Conservation (phyloP, 176 grass and related monocot species). For the Avena atlantica region DNA sequence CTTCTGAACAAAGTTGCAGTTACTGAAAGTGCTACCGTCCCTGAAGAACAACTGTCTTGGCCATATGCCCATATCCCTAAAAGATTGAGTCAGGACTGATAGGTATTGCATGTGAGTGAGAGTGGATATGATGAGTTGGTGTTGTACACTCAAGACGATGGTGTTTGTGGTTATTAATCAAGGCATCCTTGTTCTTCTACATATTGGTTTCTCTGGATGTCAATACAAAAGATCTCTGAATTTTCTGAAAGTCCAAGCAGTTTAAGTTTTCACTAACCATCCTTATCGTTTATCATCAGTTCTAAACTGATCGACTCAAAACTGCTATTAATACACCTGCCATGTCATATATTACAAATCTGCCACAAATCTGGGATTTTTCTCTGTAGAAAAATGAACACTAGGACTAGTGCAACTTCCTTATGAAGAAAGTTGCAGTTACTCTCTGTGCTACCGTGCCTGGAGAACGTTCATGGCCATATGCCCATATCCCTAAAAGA, state of each 20-base stretch:
- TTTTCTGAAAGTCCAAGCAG: background rate
- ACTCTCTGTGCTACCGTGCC: slow-evolving; percentile 37
- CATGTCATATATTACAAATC: background rate
- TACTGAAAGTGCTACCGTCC: slow-evolving; percentile 20
- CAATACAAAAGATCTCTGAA: background rate
- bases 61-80: background rate
- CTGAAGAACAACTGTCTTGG: slow-evolving; percentile 39
- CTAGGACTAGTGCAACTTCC: background rate
- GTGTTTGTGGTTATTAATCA: slow-evolving; percentile 37
- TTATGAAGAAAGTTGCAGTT: too few relatives aligned
- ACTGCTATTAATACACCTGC: background rate
- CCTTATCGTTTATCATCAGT: background rate
- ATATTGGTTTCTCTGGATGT: background rate
- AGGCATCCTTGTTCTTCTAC: background rate
- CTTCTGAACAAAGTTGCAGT: background rate
- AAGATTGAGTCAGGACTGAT: too few relatives aligned
- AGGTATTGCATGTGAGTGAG: too few relatives aligned
- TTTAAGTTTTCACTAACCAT: background rate
- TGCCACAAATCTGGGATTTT: background rate
- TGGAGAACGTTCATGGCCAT: slow-evolving; percentile 38
- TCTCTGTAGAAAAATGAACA: background rate
- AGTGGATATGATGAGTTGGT: slow-evolving; percentile 40
- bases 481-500: too few relatives aligned
- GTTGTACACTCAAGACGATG: slow-evolving; percentile 42
- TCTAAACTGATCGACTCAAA: background rate